A percentile compares a stretch with the other conserved stretches of the same genome.
Evolutionary conservation across 305 asterid species (phyloP).

Genomic region (Solanum aculeatissimum): DNA sequence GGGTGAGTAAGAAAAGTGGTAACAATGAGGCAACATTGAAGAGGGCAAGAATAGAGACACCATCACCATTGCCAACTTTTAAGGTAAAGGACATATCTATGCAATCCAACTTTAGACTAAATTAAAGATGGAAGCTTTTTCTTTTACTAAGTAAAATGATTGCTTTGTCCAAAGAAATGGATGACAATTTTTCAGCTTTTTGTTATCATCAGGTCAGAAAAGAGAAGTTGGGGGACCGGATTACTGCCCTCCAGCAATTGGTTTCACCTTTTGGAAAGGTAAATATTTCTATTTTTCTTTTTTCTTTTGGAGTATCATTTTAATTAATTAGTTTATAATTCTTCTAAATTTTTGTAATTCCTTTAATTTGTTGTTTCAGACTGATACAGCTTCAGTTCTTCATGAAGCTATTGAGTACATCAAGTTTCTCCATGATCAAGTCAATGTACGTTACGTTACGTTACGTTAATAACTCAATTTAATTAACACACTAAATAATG

Average conservation of each 20-base stretch:
- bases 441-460: conserved; percentile 34
- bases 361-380: conserved; percentile 23
- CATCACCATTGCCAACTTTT: conserved; percentile 80
- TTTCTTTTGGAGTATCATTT: background rate
- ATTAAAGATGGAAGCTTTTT: conserved; percentile 2
- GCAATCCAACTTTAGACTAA: conserved; percentile 17
- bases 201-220: conserved; percentile 62
- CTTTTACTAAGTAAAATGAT: conserved; percentile 6
- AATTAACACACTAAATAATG: background rate
- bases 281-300: background rate
- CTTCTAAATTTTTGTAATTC: background rate
- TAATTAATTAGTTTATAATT: background rate
- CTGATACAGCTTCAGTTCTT: conserved; percentile 91
- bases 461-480: conserved; percentile 11
- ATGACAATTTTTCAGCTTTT: conserved; percentile 18
- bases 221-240: conserved; percentile 87
- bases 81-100: conserved; percentile 41
- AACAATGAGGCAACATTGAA: conserved; percentile 33
- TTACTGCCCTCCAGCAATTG: conserved; percentile 90
- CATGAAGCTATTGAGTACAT: conserved; percentile 89
- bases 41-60: conserved; percentile 66
- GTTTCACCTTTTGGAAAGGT: conserved; percentile 98
- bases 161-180: conserved; percentile 15
- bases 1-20: conserved; percentile 23
- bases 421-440: conserved; percentile 86